Base-by-base conservation (phyloP, 2,329 filamentous ascomycete genomes). In the Nigrospora oryzae region DNA sequence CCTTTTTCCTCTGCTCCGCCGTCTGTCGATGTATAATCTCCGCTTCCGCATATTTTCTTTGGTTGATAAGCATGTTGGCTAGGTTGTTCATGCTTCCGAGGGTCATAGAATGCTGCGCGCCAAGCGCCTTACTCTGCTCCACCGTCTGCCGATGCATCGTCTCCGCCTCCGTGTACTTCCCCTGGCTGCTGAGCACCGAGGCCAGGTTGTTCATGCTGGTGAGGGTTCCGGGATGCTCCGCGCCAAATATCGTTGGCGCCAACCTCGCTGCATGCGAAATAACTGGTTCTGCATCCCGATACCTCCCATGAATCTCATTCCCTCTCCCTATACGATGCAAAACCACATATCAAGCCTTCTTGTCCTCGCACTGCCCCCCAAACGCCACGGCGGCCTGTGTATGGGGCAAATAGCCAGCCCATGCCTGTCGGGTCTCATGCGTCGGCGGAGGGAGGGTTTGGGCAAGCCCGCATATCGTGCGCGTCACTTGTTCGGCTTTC, bases 151-250 rank as follows among this genome's bases (percentile, higher is more conserved):
- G 47, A 51, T 48, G 36, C 14, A 62, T 48, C 35, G 50, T 42
- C 43, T 59, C 57, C 2, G 62, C 60, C 43, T 60, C 52, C 16
- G 51, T 45, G 19, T 53, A 53, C 39, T 51, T 56, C 17, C 53
- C 56, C 40, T 55, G 55, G 11, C 40, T 32, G 13, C 34, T n/a
- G 13, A 55, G 44, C 28, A 47, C 40, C 11, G 7, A 23, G 33
- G 50, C 57, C 12, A 61, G 49, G 15, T 51, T 53, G 16, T 44
- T 50, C 41, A 54, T 52, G 43, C 47, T 55, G 4, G 6, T 28
- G 16, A 56, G 43, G 23, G 53, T 55, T 13, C 45, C 36, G 17
- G 42, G 48, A 44, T 50, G 46, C 39, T 50, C 42, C 36, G 41
- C 33, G 36, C 48, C 48, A 13, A 53, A 43, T 38, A 42, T 40